Base-by-base conservation (phyloP, 345 rosid species). In the Theobroma cacao region DNA sequence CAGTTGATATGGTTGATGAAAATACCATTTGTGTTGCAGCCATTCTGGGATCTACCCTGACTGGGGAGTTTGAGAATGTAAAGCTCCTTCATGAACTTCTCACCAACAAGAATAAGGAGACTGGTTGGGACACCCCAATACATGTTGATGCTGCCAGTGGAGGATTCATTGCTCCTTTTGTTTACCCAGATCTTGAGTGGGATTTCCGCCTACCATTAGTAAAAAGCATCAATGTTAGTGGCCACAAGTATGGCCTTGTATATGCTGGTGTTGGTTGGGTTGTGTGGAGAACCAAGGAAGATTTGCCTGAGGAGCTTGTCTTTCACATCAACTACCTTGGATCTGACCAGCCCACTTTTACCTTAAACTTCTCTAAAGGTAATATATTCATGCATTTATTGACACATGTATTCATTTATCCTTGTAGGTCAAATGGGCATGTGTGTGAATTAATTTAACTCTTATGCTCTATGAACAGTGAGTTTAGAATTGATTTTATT, bases 321-420 rank as follows among this genome's bases (percentile, higher is more conserved):
- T 93, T 92, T 78, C 98, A 90, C 75, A 92, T 92, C 76, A 92
- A 92, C 86, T 92, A 92, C 85, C 89, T 92, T 50, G 63, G 72
- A 50, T 31, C 72, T 26, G 72, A 65, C 53, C 72, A 64, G 47
- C 72, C 50, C 64, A 92, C 97, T 70, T 90, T 92, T 75, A 93
- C 98, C 52, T 93, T 93, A 65, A 92, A 93, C 85, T 93, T 93
- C 90, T 93, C 98, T 4, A 89, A 92, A 85, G 98, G 95, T 92
- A 63, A 63, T n/a, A 28, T 3, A 3, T 47, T 28, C 24, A 26
- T 69, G 56, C 74, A 15, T 26, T 30, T 62, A 5, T 61, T 61
- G 2, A 6, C 73, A 6, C 73, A 43, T 18, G 22, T 63, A 58
- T 24, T 24, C 17, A 24, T 58, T 10, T 26, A 63, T 63, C 24